A percentile compares a stretch with the other conserved stretches of the same genome.
Evolutionary conservation across 2,329 filamentous ascomycete species (phyloP).

Genomic region (Davidsoniella eucalypti): DNA sequence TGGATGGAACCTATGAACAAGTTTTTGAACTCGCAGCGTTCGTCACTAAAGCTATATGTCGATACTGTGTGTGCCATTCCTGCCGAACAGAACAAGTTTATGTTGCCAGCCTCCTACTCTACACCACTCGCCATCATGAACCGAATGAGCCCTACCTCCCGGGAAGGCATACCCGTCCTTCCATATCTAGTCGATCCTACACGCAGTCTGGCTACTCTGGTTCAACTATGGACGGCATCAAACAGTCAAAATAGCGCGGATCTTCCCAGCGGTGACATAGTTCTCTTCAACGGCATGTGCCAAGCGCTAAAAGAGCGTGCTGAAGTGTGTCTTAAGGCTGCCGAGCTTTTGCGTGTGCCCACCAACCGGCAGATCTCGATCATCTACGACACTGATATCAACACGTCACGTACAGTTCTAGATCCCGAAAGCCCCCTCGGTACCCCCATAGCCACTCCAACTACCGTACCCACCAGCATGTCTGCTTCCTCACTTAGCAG

Average conservation of each 20-base stretch:
- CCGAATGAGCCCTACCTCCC: slow-evolving; percentile 60
- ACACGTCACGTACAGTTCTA: neutral
- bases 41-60: slow-evolving; percentile 72
- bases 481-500: slow-evolving; percentile 6
- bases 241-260: slow-evolving; percentile 21
- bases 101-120: slow-evolving; percentile 52
- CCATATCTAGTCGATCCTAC: slow-evolving; percentile 87
- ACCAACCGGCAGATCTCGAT: neutral
- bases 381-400: slow-evolving; percentile 2
- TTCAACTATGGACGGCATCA: slow-evolving; percentile 61
- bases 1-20: slow-evolving; percentile 99
- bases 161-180: slow-evolving; percentile 83
- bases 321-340: slow-evolving; percentile 32
- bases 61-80: slow-evolving; percentile 75
- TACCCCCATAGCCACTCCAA: neutral
- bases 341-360: slow-evolving; percentile 27
- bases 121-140: slow-evolving; percentile 82
- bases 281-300: slow-evolving; percentile 37
- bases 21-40: slow-evolving; percentile 59
- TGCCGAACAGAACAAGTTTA: slow-evolving; percentile 40
- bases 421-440: slow-evolving; percentile 21
- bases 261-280: slow-evolving; percentile 32
- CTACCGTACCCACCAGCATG: slow-evolving; percentile 16
- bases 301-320: slow-evolving; percentile 32
- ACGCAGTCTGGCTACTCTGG: slow-evolving; percentile 66